Percentiles rank a stretch among this genome's conserved stretches.
Conservation (phyloP, 139 green algal species). For the Ulvella scutata region DNA sequence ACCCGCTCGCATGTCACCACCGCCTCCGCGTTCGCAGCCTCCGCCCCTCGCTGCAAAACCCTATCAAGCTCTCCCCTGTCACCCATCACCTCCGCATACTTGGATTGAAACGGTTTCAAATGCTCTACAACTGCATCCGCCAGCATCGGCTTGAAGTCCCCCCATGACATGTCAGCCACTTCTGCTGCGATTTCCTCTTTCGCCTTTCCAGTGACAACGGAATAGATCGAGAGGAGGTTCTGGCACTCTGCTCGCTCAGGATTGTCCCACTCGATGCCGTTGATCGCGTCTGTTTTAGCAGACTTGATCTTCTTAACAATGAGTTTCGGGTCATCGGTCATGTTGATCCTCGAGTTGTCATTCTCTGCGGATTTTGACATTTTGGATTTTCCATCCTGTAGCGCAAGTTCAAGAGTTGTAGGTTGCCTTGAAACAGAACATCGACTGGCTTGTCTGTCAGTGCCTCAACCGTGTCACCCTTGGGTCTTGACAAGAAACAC, state of each 20-base stretch:
- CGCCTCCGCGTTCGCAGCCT: not conserved
- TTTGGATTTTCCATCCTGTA: constrained; percentile 80
- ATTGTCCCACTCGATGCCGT: constrained; percentile 74
- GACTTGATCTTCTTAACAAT: constrained; percentile 81
- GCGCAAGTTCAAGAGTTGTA: not conserved
- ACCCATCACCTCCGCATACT: constrained; percentile 23
- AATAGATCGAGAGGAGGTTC: constrained; percentile 95
- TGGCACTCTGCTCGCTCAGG: constrained; percentile 76
- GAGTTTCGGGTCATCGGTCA: constrained; percentile 69
- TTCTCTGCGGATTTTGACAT: constrained; percentile 90
- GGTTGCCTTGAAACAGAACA: too few relatives aligned
- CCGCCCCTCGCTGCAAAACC: not conserved
- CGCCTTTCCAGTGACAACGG: constrained; percentile 57
- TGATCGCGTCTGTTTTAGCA: not conserved
- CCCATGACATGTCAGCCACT: constrained; percentile 64
- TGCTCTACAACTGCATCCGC: constrained; percentile 86
- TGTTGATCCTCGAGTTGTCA: constrained; percentile 82
- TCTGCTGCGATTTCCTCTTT: constrained; percentile 56
- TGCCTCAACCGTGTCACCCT: too few relatives aligned
- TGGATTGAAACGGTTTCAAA: constrained; percentile 72
- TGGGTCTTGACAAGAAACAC: too few relatives aligned
- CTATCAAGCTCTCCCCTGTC: constrained; percentile 8
- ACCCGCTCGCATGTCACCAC: not conserved
- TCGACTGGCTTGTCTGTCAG: too few relatives aligned
- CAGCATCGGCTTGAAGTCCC: constrained; percentile 88